Conservation (phyloP, 2,329 filamentous ascomycete genomes). For the Colletotrichum nymphaeae region DNA sequence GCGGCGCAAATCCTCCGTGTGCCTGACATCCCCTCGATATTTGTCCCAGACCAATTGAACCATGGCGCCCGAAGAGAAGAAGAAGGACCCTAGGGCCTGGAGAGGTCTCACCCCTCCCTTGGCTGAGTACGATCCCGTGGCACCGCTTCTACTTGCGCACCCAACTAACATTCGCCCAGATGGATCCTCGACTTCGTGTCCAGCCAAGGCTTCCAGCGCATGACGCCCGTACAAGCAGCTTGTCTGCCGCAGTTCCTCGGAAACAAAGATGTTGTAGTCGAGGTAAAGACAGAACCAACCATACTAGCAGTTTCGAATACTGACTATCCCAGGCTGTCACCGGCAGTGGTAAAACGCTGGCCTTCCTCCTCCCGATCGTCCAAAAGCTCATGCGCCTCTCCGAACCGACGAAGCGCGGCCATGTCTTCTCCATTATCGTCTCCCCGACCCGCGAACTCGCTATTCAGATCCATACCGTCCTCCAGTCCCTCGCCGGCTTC, state of each 20-base stretch:
- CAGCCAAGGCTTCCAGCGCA: conserved; percentile 86
- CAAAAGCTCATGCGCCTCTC: conserved; percentile 84
- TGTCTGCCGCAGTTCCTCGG: conserved; percentile 89
- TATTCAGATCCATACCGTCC: conserved; percentile 86
- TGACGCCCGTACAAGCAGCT: conserved; percentile 95
- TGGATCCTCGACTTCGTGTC: conserved; percentile 89
- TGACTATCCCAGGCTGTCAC: conserved; percentile 75
- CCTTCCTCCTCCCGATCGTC: conserved; percentile 81
- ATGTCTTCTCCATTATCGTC: conserved; percentile 90
- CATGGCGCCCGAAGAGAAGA: conserved; percentile 50
- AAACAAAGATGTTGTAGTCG: conserved; percentile 93
- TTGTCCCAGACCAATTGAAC: not conserved
- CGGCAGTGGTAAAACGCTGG: conserved; percentile 89
- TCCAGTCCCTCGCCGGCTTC: conserved; percentile 82
- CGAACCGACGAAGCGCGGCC: conserved; percentile 87
- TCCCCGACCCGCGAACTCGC: conserved; percentile 95
- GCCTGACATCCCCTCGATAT: not conserved
- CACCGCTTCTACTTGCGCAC: conserved; percentile 66
- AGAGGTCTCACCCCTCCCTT: conserved; percentile 51
- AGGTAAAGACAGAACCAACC: conserved; percentile 57
- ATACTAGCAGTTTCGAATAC: not conserved
- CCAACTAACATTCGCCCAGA: conserved; percentile 78
- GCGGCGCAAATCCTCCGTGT: not conserved
- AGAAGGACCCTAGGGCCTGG: conserved; percentile 62
- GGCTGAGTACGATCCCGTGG: conserved; percentile 40